These are phyloP conservation scores for Angophora floribunda DNA, from an alignment of 345 rosid genomes.

Conservation along the genomic window DNA sequence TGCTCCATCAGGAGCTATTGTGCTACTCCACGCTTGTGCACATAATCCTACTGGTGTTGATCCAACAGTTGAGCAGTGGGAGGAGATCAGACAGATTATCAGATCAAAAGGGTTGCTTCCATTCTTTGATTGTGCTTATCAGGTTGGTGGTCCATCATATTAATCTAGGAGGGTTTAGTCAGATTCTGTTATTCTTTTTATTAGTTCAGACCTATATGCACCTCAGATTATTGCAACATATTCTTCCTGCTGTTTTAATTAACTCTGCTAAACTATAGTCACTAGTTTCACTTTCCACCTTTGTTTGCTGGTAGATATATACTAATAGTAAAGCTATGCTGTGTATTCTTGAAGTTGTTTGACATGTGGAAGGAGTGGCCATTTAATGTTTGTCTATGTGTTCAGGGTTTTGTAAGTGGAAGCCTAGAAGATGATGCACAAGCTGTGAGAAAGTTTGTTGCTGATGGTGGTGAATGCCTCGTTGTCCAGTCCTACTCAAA, in stretches of 20 bases:
- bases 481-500: conserved; percentile 41
- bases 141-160: conserved; percentile 11
- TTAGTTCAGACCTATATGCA: not conserved
- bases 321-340: not conserved
- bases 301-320: not conserved
- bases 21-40: conserved; percentile 40
- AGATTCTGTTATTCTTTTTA: not conserved
- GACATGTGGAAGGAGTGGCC: not conserved
- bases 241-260: not conserved
- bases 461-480: conserved; percentile 45
- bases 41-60: conserved; percentile 53
- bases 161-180: not conserved
- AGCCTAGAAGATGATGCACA: conserved; percentile 36
- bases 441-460: conserved; percentile 39
- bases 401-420: conserved; percentile 40
- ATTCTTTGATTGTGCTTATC: conserved; percentile 47
- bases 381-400: not conserved
- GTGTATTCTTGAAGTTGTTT: not conserved
- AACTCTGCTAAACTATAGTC: not conserved
- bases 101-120: conserved; percentile 31
- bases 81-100: conserved; percentile 33
- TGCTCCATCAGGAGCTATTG: conserved; percentile 34
- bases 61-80: conserved; percentile 41
- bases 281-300: not conserved
- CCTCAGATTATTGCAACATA: not conserved